These are phyloP conservation scores for Garcia nutans DNA, from an alignment of 345 rosid species.

Conservation along the genomic window DNA sequence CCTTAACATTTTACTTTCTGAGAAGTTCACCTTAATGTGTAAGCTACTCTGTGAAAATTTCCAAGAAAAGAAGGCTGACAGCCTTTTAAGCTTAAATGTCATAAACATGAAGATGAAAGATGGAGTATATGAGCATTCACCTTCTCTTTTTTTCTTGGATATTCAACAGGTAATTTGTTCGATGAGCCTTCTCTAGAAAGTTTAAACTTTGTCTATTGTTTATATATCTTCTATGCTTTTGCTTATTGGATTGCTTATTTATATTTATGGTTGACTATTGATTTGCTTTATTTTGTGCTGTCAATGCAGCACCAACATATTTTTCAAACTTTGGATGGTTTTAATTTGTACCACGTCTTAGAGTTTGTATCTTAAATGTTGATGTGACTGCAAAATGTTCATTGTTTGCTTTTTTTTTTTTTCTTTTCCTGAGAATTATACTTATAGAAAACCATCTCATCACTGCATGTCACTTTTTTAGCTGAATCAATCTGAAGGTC, in stretches of 20 bases:
- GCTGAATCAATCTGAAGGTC: background rate
- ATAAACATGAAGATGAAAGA: conserved; percentile 74
- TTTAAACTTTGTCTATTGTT: background rate
- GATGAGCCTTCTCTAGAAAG: conserved; percentile 10
- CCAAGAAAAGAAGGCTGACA: conserved; percentile 59
- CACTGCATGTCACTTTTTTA: background rate
- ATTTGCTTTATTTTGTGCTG: conserved; percentile 1
- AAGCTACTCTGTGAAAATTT: conserved; percentile 69
- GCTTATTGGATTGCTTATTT: background rate
- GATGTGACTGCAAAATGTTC: background rate
- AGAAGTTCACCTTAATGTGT: conserved; percentile 68
- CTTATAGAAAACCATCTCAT: background rate
- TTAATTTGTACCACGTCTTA: background rate
- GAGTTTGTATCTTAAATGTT: background rate
- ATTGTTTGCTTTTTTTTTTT: background rate
- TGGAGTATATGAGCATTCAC: conserved; percentile 70
- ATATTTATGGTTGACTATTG: background rate
- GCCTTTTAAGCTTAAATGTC: conserved; percentile 44
- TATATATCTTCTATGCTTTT: background rate
- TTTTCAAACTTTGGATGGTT: background rate
- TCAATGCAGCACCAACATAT: background rate
- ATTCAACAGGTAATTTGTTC: conserved; percentile 57
- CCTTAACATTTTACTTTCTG: conserved; percentile 58
- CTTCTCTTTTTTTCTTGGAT: conserved; percentile 58
- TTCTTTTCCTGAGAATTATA: background rate